Evolutionary conservation across 2,329 filamentous ascomycete species (phyloP), one percentile per base, ranked within the genome.

Genomic region (Colletotrichum camelliae): DNA sequence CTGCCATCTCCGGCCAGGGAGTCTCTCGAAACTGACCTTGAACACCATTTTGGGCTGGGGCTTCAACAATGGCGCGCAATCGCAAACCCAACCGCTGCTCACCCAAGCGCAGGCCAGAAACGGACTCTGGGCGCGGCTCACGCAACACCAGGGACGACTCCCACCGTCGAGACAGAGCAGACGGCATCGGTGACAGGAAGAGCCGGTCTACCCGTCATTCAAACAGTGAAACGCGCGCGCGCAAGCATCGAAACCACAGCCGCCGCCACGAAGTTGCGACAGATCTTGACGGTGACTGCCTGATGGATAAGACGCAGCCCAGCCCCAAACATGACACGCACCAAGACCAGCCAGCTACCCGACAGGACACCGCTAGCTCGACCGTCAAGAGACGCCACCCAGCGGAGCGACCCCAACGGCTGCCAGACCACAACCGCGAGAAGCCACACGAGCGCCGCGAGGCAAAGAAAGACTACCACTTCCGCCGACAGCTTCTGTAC

Each of bases 231-330:
- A n/a, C 55, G 13, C 57, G 43, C 10, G 27, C 65, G 12, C 29
- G 37, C 18, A 70, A 29, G 29, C 43, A 74, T 16, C n/a, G 43
- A 18, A 72, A 24, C 18, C 31, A 18, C 7, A 27, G 33, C 37
- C 70, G 35, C n/a, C 67, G 48, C 7, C 29, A 29, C 35, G 48
- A 31, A 37, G 5, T 43, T 15, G 48, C 52, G 5, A 43, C 65
- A 10, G 35, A 74, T 24, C 71, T 37, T 18, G 74, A 77, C 33
- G 74, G 76, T 18, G 76, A 77, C 55, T 66, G 35, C 18, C 16
- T 21, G 29, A 74, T 74, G 74, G 43, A 65, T 15, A 70, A 65
- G n/a, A 74, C 64, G 18, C 74, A 58, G 29, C 15, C 58, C 18
- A 52, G 39, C 13, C 70, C 69, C 16, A 16, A 24, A 16, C 10